Evolutionary conservation across 495 filamentous ascomycete genomes (phyloP).

Genomic region (Jackrogersella minutella): DNA sequence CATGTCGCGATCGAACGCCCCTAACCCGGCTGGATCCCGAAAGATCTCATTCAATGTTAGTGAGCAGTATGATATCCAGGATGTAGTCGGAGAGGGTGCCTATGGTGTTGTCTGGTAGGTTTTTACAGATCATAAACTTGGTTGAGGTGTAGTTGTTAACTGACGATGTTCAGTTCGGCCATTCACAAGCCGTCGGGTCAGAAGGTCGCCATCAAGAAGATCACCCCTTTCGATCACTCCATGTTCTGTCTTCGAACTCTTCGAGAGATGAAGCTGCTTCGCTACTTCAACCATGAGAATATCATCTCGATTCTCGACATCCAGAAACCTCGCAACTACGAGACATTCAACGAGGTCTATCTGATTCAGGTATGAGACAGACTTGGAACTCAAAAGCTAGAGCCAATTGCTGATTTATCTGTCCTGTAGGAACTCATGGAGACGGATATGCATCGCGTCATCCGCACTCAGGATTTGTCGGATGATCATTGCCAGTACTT

Average conservation of each 20-base stretch:
- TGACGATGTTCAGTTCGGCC: conserved; percentile 73
- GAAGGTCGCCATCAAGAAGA: conserved; percentile 99
- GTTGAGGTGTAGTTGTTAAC: conserved; percentile 22
- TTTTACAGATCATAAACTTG: not conserved
- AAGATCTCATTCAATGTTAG: conserved; percentile 99
- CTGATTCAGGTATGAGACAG: conserved; percentile 82
- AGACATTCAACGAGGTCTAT: conserved; percentile 97
- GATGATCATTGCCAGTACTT: conserved; percentile 99
- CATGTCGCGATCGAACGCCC: conserved; percentile 53
- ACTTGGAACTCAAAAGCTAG: not conserved
- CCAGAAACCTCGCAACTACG: conserved; percentile 95
- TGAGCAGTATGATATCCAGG: conserved; percentile 99
- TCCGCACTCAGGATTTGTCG: conserved; percentile 97
- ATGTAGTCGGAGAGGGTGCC: conserved; percentile 98
- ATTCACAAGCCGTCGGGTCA: conserved; percentile 98
- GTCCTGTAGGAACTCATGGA: conserved; percentile 93
- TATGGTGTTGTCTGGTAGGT: conserved; percentile 98
- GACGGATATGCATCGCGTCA: conserved; percentile 99
- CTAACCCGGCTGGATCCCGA: conserved; percentile 69
- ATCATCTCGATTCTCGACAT: conserved; percentile 99
- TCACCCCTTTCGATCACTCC: conserved; percentile 97
- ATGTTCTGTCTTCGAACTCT: conserved; percentile 99
- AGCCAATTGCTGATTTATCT: conserved; percentile 23
- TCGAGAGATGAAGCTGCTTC: conserved; percentile 98
- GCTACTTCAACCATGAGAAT: conserved; percentile 99